Evolutionary conservation across 106 monocot species (phyloP).

Genomic region (Xerophyta viscosa): DNA sequence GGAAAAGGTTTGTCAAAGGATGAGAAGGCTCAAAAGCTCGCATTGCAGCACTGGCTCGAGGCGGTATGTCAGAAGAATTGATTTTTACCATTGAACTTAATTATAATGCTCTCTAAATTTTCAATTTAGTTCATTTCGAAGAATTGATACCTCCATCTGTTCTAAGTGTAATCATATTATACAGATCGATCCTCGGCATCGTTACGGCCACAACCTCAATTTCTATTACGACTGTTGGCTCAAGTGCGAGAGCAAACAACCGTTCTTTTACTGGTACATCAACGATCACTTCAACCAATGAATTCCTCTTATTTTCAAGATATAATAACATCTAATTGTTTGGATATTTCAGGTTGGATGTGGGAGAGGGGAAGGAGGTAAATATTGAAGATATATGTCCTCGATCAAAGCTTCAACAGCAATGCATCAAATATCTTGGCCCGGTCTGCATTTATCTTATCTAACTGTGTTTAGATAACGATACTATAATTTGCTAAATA

Average conservation of each 20-base stretch:
- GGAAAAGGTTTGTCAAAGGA: slow-evolving; percentile 92
- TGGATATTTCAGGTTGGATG: slow-evolving; percentile 79
- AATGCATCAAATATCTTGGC: slow-evolving; percentile 95
- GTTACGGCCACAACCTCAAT: slow-evolving; percentile 95
- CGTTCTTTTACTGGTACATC: slow-evolving; percentile 94
- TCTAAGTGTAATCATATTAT: not conserved
- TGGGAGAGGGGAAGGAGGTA: slow-evolving; percentile 90
- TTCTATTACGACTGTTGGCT: slow-evolving; percentile 88
- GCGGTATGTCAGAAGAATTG: slow-evolving; percentile 80
- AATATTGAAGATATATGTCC: slow-evolving; percentile 51
- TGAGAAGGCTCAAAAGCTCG: slow-evolving; percentile 82
- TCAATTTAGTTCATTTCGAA: no score
- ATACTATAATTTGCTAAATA: no score
- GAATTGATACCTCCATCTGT: no score
- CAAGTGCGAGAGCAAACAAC: slow-evolving; percentile 76
- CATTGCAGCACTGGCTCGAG: slow-evolving; percentile 98
- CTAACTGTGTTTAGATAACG: no score
- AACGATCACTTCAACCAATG: no score
- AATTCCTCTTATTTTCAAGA: no score
- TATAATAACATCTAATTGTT: no score
- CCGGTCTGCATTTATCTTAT: slow-evolving; percentile 43
- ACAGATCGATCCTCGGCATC: slow-evolving; percentile 96
- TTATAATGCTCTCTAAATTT: no score
- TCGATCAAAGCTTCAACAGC: slow-evolving; percentile 72
- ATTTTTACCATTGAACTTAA: no score